phyloP scores from a whole-genome alignment of 106 monocot species.

The Amphibolis antarctica region DNA sequence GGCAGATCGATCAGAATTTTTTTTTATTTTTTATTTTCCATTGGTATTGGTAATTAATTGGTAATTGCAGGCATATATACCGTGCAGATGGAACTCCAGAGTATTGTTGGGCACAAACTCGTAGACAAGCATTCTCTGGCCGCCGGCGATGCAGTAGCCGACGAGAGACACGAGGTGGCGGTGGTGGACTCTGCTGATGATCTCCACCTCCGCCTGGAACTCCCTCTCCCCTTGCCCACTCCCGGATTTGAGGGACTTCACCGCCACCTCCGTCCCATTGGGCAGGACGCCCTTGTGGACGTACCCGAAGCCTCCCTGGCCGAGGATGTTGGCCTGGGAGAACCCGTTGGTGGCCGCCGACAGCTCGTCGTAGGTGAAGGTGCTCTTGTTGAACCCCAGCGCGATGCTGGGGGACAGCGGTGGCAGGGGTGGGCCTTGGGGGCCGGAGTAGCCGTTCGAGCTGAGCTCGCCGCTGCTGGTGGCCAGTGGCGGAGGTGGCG shows the following conservation, averaged over 20 bases:
- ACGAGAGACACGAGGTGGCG: constrained; percentile 79
- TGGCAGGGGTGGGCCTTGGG: constrained; percentile 26
- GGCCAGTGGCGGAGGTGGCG: constrained; percentile 13
- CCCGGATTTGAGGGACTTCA: constrained; percentile 65
- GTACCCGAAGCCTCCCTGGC: constrained; percentile 82
- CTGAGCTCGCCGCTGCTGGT: constrained; percentile 26
- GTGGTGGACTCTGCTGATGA: constrained; percentile 86
- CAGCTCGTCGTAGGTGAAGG: constrained; percentile 72
- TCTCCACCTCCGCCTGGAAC: constrained; percentile 89
- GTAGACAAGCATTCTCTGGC: constrained; percentile 67
- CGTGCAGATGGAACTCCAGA: constrained; percentile 75
- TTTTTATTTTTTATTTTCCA: too few relatives aligned
- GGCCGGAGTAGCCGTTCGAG: constrained; percentile 39
- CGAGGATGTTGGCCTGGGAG: constrained; percentile 48
- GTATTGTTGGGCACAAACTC: constrained; percentile 85
- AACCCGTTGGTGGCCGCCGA: constrained; percentile 51
- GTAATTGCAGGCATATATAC: constrained; percentile 8
- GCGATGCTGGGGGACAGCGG: constrained; percentile 23
- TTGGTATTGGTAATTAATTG: too few relatives aligned
- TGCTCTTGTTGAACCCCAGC: constrained; percentile 48
- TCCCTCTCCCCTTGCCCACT: constrained; percentile 82
- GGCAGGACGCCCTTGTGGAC: constrained; percentile 69
- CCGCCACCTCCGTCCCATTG: constrained; percentile 66
- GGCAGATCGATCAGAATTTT: too few relatives aligned
- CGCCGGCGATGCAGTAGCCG: constrained; percentile 70